Conservation (phyloP, 2,329 filamentous ascomycete genomes). For the Colletotrichum liaoningense region DNA sequence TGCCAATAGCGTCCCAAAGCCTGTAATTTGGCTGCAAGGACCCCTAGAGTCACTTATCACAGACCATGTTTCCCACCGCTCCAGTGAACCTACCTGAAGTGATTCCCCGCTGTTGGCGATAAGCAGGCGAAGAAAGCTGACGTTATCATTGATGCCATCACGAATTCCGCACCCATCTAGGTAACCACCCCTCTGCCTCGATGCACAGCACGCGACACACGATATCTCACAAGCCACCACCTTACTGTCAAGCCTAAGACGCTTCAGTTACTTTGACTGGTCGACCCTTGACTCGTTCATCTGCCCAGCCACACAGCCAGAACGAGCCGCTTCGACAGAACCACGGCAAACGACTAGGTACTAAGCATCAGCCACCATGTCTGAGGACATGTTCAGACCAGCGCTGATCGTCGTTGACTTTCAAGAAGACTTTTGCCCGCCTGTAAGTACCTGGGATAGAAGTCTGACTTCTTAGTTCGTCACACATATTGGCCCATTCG, state of each 20-base stretch:
- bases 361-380: conserved; percentile 35
- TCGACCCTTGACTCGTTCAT: not conserved
- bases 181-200: not conserved
- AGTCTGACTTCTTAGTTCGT: conserved; percentile 13
- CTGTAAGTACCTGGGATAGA: conserved; percentile 65
- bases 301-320: not conserved
- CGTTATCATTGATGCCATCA: not conserved
- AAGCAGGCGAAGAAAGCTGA: not conserved
- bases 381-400: conserved; percentile 52
- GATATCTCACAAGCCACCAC: not conserved
- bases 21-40: not conserved
- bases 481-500: conserved; percentile 16
- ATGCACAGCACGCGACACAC: not conserved
- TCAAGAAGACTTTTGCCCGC: conserved; percentile 95
- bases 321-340: not conserved
- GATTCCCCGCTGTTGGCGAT: not conserved
- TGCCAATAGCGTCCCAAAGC: not conserved
- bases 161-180: not conserved
- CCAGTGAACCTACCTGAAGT: not conserved
- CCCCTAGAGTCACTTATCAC: not conserved
- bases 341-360: not conserved
- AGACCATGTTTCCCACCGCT: not conserved
- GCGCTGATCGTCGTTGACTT: conserved; percentile 83
- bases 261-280: too few species aligned
- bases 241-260: not conserved